Conservation (phyloP, 768 basidiomycete species). For the Suillus subalutaceus region DNA sequence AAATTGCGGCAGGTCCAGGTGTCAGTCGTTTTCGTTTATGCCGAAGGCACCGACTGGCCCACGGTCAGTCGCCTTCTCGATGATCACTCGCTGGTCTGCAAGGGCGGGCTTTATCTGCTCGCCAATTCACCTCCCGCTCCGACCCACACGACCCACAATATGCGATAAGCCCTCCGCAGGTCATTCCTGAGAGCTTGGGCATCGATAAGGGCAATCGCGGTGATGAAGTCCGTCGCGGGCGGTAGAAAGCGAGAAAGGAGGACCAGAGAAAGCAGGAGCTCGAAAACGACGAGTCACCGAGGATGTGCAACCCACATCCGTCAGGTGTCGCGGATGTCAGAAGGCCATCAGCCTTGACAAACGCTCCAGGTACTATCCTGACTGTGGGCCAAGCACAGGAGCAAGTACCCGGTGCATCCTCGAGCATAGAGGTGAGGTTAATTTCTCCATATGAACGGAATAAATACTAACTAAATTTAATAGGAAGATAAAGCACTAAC, state of each 20-base stretch:
- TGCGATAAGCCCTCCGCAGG: neutral
- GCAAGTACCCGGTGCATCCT: too few species aligned
- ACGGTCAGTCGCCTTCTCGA: constrained; percentile 28
- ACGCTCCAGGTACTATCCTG: constrained; percentile 36
- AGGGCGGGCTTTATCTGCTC: neutral
- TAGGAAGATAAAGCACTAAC: constrained; percentile 19
- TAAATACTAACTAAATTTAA: constrained; percentile 18
- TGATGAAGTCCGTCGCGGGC: constrained; percentile 10
- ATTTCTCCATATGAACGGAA: neutral
- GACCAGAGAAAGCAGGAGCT: constrained; percentile 29
- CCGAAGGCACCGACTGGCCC: constrained; percentile 24
- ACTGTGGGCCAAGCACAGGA: constrained; percentile 36
- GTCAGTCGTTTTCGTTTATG: constrained; percentile 29
- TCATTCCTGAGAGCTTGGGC: neutral
- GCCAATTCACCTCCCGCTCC: neutral
- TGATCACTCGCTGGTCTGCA: constrained; percentile 26
- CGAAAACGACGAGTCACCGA: constrained; percentile 31
- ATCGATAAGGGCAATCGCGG: neutral
- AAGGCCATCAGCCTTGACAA: constrained; percentile 38
- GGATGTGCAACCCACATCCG: constrained; percentile 29
- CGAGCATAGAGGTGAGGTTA: too few species aligned
- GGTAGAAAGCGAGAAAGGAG: constrained; percentile 32
- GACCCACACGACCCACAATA: neutral
- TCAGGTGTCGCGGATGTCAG: constrained; percentile 31
- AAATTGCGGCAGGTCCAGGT: constrained; percentile 24